Conservation (phyloP, 1,284 basidiomycete genomes). For the Leccinum proliferum region DNA sequence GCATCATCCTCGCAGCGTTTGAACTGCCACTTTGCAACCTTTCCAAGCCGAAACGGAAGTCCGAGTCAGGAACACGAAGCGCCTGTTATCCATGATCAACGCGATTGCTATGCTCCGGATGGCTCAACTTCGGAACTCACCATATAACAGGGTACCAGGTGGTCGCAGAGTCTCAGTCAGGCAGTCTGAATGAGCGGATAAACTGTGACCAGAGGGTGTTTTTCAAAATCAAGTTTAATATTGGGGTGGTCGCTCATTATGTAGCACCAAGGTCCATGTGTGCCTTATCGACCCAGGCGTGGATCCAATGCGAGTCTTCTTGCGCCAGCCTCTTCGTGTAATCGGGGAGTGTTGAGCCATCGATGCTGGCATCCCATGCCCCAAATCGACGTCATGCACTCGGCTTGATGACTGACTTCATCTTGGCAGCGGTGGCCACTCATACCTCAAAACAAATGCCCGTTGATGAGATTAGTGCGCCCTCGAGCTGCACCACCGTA, state of each 20-base stretch:
- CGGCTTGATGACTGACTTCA: not conserved
- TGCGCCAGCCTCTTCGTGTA: not conserved
- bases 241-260: not conserved
- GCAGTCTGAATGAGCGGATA: not conserved
- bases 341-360: not conserved
- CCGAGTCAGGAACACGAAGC: not conserved
- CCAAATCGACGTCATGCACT: not conserved
- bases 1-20: not conserved
- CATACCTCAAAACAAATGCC: not conserved
- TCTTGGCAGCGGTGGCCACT: not conserved
- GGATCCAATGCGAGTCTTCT: not conserved
- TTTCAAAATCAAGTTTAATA: not conserved
- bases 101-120: not conserved
- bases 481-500: not conserved
- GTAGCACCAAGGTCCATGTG: not conserved
- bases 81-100: not conserved
- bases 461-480: conserved; percentile 2
- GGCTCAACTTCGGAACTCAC: not conserved
- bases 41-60: not conserved
- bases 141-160: not conserved
- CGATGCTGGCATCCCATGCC: not conserved
- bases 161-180: not conserved
- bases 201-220: not conserved
- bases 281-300: not conserved
- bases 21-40: not conserved